Base-by-base conservation (phyloP, 257 asterid species). In the Cruciata laevipes region DNA sequence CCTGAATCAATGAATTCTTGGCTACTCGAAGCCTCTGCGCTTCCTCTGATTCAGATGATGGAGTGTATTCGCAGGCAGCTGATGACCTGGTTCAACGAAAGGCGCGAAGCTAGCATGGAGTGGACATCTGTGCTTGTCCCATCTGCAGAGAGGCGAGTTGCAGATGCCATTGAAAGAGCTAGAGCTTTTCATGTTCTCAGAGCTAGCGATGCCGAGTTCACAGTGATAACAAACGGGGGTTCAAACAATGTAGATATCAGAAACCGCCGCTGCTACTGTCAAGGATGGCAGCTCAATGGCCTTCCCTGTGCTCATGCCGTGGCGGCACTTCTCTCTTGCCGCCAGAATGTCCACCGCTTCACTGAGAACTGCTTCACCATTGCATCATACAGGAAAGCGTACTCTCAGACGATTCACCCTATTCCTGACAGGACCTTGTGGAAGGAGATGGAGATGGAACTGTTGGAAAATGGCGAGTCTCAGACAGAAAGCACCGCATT, bases 61-160 rank as follows among this genome's bases (percentile, higher is more conserved):
- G 95, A 88, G 71, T 82, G 82, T 61, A 78, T 88, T 11, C 88
- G 92, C 0, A 58, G 95, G 25, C 86, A 85, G 72, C 76, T 88
- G 66, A 88, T 88, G 95, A 83, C 82, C n/a, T 88, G 95, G 92
- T 88, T 88, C 65, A 81, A 81, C 8, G 87, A 85, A 71, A 68
- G 95, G 21, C 92, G 92, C 0, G 90, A 85, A 75, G 78, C 81
- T 65, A 80, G 95, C 71, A 69, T 71, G 82, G 90, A 81, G 63
- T 84, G 92, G 92, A 80, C 84, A 18, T 80, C 92, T 9, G 70
- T 76, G 3, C 73, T 85, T 20, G 92, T 85, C 25, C 95, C 95
- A 21, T 75, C 77, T 5, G 95, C 87, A 5, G 95, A 85, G 53
- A 75, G 78, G 63, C 85, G 47, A 18, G 87, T 87, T 24, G 75